A percentile compares a stretch with the other conserved stretches of the same genome.
These are phyloP conservation scores for Hippophae rhamnoides DNA, from an alignment of 306 rosid genomes.

Conservation along the genomic window DNA sequence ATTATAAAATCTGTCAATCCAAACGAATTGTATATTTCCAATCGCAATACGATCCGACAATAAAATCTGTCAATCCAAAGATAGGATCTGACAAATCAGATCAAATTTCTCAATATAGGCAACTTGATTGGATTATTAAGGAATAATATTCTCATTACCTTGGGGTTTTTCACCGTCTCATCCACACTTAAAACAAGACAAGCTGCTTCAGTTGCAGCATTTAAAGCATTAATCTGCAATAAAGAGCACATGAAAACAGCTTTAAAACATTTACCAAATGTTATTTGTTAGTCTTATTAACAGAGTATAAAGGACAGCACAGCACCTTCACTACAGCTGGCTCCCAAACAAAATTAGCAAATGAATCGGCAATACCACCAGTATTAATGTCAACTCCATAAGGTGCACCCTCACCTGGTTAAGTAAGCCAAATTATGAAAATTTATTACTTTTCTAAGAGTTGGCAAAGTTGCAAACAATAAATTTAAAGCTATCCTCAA, in stretches of 20 bases:
- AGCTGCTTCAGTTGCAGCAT: constrained; percentile 98
- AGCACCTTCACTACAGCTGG: constrained; percentile 93
- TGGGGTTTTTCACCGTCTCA: constrained; percentile 92
- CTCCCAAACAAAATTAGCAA: constrained; percentile 97
- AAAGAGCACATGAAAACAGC: constrained; percentile 3
- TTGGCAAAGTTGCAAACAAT: constrained; percentile 1
- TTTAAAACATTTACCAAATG: not conserved
- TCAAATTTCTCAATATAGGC: too few species aligned
- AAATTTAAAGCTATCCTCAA: not conserved
- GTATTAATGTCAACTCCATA: constrained; percentile 88
- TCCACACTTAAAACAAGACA: constrained; percentile 91
- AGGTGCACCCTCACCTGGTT: constrained; percentile 77
- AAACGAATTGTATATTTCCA: too few species aligned
- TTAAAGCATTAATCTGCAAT: constrained; percentile 89
- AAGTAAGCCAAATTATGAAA: not conserved
- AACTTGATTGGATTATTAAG: too few species aligned
- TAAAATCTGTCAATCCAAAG: too few species aligned
- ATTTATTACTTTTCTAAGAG: too few species aligned
- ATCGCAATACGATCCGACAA: too few species aligned
- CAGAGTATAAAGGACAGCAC: not conserved
- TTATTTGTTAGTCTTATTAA: not conserved
- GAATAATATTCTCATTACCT: constrained; percentile 32
- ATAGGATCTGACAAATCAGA: too few species aligned
- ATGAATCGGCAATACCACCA: constrained; percentile 91
- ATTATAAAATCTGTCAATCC: too few species aligned